Evolutionary conservation across 129 eudicot species (phyloP).

Genomic region (Mikania micrantha): DNA sequence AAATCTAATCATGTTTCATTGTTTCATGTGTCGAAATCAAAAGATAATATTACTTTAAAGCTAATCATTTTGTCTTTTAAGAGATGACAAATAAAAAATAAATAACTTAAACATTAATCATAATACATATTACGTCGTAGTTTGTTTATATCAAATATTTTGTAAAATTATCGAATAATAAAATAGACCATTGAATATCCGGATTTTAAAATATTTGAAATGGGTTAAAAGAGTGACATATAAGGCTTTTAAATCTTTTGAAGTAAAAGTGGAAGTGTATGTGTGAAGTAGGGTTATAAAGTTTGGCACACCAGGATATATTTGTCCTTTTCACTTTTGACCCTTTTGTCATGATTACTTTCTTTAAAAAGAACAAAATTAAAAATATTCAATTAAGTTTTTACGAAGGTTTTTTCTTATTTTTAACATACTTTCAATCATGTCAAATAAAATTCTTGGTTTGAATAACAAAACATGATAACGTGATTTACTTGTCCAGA

Average conservation of each 20-base stretch:
- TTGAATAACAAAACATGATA: too few species aligned
- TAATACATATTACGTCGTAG: too few species aligned
- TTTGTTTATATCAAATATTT: too few species aligned
- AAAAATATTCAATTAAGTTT: neutral
- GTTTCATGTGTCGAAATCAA: neutral
- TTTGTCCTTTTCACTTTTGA: constrained; percentile 19
- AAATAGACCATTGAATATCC: neutral
- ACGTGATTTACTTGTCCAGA: too few species aligned
- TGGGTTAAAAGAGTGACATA: constrained; percentile 3
- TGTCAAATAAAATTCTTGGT: too few species aligned
- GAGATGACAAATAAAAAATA: too few species aligned
- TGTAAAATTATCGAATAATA: too few species aligned
- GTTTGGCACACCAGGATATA: neutral
- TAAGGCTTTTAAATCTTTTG: neutral
- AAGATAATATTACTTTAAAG: too few species aligned
- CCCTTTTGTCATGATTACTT: neutral
- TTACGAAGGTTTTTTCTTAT: too few species aligned
- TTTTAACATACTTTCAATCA: too few species aligned
- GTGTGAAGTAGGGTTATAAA: constrained; percentile 3
- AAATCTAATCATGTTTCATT: neutral
- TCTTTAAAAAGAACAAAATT: neutral
- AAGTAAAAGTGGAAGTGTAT: constrained; percentile 21
- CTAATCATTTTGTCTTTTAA: too few species aligned
- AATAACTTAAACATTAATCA: too few species aligned
- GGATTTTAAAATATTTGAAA: constrained; percentile 1